Evolutionary conservation across 208 protist species (phyloP).

Genomic region (Porcisia deanei): DNA sequence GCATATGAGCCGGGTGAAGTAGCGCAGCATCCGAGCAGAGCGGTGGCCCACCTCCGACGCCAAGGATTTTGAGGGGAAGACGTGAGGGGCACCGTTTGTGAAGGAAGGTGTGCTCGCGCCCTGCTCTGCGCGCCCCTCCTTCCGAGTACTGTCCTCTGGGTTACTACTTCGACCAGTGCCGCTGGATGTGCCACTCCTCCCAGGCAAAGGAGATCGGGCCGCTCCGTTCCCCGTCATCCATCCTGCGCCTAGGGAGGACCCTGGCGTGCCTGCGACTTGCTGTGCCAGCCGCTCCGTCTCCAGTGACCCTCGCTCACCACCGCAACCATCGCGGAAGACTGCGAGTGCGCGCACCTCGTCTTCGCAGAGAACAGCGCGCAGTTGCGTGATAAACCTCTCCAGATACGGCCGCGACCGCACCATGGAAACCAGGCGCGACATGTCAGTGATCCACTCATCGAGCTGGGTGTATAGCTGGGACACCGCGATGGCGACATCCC

Average conservation of each 20-base stretch:
- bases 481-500: constrained; percentile 26
- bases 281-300: too few species aligned
- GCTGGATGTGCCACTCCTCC: neutral
- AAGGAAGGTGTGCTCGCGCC: neutral
- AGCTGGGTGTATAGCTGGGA: constrained; percentile 19
- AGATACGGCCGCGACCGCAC: constrained; percentile 27
- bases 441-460: constrained; percentile 18
- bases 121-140: neutral
- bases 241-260: neutral
- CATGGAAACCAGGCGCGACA: constrained; percentile 36
- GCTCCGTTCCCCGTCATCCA: neutral
- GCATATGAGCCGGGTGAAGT: constrained; percentile 18
- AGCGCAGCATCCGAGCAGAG: constrained; percentile 21
- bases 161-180: too few species aligned
- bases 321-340: neutral
- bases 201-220: neutral
- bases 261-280: neutral
- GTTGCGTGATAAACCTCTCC: constrained; percentile 47
- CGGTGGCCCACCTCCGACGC: constrained; percentile 12
- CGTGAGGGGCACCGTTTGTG: neutral
- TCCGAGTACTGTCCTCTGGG: neutral
- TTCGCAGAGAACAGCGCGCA: constrained; percentile 75
- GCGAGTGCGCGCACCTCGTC: constrained; percentile 68
- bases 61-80: neutral
- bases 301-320: too few species aligned